These are phyloP conservation scores for Sechiopsis laciniata DNA, from an alignment of 306 rosid species.

Conservation along the genomic window DNA sequence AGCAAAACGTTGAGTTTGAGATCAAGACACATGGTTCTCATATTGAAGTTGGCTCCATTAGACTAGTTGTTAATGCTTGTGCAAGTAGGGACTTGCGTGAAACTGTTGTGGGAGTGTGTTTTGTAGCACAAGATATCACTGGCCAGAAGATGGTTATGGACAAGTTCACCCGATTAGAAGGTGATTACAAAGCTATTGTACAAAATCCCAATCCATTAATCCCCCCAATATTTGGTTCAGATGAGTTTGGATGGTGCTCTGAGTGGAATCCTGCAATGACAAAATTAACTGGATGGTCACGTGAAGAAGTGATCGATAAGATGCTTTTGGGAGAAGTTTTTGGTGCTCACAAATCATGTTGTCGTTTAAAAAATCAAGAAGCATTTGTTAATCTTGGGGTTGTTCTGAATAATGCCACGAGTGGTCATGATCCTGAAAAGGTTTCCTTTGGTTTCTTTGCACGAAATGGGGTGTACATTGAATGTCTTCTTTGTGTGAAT, in stretches of 20 bases:
- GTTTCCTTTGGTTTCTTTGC: constrained; percentile 61
- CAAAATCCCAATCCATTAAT: constrained; percentile 82
- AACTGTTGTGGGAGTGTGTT: constrained; percentile 86
- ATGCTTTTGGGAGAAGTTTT: constrained; percentile 95
- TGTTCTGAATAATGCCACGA: constrained; percentile 68
- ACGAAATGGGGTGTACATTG: constrained; percentile 58
- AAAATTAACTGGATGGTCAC: constrained; percentile 79
- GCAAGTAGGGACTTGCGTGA: constrained; percentile 78
- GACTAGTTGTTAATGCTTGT: constrained; percentile 88
- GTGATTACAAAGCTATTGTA: constrained; percentile 95
- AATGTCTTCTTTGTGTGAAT: constrained; percentile 76
- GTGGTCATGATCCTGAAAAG: constrained; percentile 65
- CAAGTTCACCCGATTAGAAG: constrained; percentile 89
- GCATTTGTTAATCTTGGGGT: constrained; percentile 75
- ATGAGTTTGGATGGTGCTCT: constrained; percentile 96
- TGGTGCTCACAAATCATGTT: constrained; percentile 55
- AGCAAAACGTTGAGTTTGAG: constrained; percentile 82
- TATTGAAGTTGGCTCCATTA: constrained; percentile 62
- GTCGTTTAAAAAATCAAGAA: constrained; percentile 88
- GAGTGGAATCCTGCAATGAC: constrained; percentile 96
- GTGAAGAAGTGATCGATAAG: constrained; percentile 78
- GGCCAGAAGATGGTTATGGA: constrained; percentile 90
- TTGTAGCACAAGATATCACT: constrained; percentile 95
- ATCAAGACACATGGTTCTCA: constrained; percentile 65
- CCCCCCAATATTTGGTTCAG: constrained; percentile 90